Evolutionary conservation across 257 asterid genomes (phyloP).

Genomic region (Solanum tarapatanum): DNA sequence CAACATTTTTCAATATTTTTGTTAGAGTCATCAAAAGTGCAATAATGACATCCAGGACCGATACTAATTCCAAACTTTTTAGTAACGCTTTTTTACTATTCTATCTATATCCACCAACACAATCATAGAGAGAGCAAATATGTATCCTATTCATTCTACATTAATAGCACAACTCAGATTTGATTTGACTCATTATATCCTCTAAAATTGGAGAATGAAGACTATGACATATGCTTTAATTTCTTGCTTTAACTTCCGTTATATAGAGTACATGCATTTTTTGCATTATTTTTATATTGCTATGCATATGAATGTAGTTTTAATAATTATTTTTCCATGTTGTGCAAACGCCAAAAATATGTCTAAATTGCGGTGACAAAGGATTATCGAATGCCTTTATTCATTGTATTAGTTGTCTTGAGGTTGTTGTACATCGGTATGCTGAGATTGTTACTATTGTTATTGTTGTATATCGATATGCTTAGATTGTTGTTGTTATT

Average conservation of each 20-base stretch:
- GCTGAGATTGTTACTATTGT: not conserved
- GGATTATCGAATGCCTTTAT: conserved; percentile 40
- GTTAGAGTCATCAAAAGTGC: too few relatives aligned
- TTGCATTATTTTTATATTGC: not conserved
- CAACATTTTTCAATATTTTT: too few relatives aligned
- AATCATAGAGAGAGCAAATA: too few relatives aligned
- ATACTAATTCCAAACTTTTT: too few relatives aligned
- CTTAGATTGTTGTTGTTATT: too few relatives aligned
- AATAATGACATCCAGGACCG: too few relatives aligned
- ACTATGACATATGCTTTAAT: not conserved
- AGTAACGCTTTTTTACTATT: too few relatives aligned
- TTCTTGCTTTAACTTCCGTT: not conserved
- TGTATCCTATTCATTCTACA: too few relatives aligned
- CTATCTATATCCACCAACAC: too few relatives aligned
- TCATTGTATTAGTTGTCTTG: conserved; percentile 41
- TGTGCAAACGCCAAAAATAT: conserved; percentile 29
- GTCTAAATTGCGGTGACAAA: conserved; percentile 47
- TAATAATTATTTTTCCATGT: not conserved
- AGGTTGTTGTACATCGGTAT: not conserved
- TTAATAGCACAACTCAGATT: too few relatives aligned
- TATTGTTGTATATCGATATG: not conserved
- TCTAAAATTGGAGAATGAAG: too few relatives aligned
- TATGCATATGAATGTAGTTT: not conserved
- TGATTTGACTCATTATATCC: not conserved
- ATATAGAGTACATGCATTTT: not conserved